A percentile compares a stretch with the other conserved stretches of the same genome.
Evolutionary conservation across 768 basidiomycete genomes (phyloP).

Genomic region (Suillus tomentosus): DNA sequence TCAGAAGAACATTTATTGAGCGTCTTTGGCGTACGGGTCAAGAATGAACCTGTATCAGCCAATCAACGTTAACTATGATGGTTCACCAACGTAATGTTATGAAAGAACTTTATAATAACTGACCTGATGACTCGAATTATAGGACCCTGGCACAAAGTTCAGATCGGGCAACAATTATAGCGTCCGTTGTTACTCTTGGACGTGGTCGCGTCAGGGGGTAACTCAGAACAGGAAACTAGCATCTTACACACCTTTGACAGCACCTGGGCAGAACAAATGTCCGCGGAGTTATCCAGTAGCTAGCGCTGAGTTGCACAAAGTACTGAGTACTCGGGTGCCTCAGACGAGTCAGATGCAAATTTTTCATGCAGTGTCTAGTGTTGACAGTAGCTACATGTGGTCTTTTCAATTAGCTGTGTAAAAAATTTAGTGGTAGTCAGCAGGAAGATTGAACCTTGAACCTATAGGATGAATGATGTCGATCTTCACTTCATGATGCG

Average conservation of each 20-base stretch:
- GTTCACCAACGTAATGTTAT: neutral
- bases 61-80: neutral
- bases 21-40: neutral
- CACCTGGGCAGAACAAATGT: neutral
- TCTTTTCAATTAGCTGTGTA: neutral
- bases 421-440: neutral
- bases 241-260: neutral
- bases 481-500: slow-evolving; percentile 6
- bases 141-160: neutral
- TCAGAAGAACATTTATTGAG: neutral
- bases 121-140: neutral
- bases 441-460: neutral
- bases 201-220: neutral
- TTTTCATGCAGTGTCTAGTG: neutral
- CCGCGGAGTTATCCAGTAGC: slow-evolving; percentile 3
- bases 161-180: neutral
- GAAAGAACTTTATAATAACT: neutral
- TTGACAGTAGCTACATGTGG: neutral
- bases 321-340: neutral
- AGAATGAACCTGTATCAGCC: slow-evolving; percentile 7
- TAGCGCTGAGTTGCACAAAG: neutral
- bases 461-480: neutral
- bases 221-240: neutral
- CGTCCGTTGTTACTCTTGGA: neutral
- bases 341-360: neutral